Percentiles rank a stretch among this genome's conserved stretches.
Evolutionary conservation across 2,329 filamentous ascomycete species (phyloP).

Genomic region (Trichoderma semiorbis): DNA sequence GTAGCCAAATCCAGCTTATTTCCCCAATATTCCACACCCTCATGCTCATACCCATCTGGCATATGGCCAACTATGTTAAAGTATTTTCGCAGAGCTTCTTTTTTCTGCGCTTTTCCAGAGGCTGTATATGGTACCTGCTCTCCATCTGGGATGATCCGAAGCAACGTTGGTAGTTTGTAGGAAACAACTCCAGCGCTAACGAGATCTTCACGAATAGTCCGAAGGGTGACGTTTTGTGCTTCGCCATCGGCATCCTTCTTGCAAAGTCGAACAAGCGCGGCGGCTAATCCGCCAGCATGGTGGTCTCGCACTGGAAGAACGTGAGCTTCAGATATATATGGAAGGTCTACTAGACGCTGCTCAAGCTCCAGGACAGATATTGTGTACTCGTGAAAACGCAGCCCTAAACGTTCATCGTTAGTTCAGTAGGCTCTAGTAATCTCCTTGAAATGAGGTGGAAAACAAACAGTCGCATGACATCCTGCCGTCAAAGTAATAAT

Average conservation of each 20-base stretch:
- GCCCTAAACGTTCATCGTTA: neutral
- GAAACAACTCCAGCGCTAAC: neutral
- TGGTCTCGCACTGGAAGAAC: neutral
- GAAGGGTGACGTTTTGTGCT: neutral
- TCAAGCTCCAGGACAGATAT: neutral
- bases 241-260: neutral
- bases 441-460: neutral
- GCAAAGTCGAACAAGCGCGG: neutral
- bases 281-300: neutral
- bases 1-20: neutral
- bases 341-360: neutral
- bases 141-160: neutral
- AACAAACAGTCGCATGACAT: neutral
- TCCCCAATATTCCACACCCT: neutral
- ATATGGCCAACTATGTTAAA: neutral
- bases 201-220: neutral
- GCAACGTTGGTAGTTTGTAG: neutral
- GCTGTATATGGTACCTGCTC: neutral
- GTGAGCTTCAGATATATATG: neutral
- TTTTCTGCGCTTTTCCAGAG: neutral
- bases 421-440: neutral
- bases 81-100: neutral
- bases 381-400: neutral
- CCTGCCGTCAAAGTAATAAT: neutral
- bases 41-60: neutral